Base-by-base conservation (phyloP, 1,139 yeast genomes). In the Candida albicans region DNA sequence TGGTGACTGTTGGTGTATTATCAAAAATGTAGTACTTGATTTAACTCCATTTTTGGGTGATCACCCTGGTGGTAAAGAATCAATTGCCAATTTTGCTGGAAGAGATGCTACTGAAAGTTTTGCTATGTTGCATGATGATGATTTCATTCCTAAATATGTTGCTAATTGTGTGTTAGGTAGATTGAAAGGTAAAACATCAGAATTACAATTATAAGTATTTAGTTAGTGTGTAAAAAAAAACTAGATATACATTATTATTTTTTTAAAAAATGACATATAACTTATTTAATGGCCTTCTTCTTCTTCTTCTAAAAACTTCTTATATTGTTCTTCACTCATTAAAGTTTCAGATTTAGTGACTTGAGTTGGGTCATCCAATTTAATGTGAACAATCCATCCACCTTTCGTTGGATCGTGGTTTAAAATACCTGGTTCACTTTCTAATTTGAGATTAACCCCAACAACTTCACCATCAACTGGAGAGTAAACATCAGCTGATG, bases 371-470 rank as follows among this genome's bases (percentile, higher is more conserved):
- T 77, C 71, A 34, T 62, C 49, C 51, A 84, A 68, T 68, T 82
- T 75, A 58, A 88, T 68, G 69, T 89, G 88, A 47, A 88, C 88
- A 54, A 93, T 80, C 97, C 97, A 93, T 30, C 95, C 98, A 48
- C 81, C 83, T 45, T 96, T 97, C 81, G 87, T 76, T 43, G 99
- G 97, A 60, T 90, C 97, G 52, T 73, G 67, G 71, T 91, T 93
- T 59, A 95, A 81, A 55, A 88, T 70, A 50, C 82, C 82, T 29
- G 99, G 97, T 50, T 75, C 72, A 44, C 79, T 80, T 54, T 81
- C 85, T 55, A 93, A 76, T 18, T 57, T 65, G 35, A 71, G 75
- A 69, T 93, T 95, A 52, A 82, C 80, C 53, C 84, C 96, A 45
- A 83, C 53, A 37, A 93, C 74, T 55, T 80, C 86, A 44, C 96